Evolutionary conservation across 371 early-diverging fungal species (phyloP), one percentile per base, ranked within the genome.

Genomic region (Mortierella sp.): DNA sequence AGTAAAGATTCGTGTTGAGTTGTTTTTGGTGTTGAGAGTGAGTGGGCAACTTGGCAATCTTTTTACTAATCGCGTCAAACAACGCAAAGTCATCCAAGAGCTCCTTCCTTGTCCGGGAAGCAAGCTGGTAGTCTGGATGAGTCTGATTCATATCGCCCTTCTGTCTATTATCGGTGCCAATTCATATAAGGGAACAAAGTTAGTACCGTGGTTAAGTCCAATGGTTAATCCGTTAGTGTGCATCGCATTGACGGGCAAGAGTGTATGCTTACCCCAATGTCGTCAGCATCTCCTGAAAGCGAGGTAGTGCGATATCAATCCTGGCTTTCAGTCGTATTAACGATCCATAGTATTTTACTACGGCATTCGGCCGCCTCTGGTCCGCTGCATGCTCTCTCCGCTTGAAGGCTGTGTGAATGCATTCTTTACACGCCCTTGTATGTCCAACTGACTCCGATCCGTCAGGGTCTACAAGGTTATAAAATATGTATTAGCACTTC

Each of bases 1-100:
- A 87, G 49, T 94, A 91, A 43, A 97, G 91, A 74, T 93, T 95
- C 55, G 88, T 81, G 46, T 96, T 94, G 7, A 96, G 89, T 60
- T 94, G 92, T 74, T 90, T 90, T 77, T 90, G 89, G 38, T 91
- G 89, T 3, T 91, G 75, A 4, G 92, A 84, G 58, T 87, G 79
- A 0, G 89, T 88, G 8, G 91, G 92, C 16, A 94, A 79, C 12
- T 89, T 76, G 16, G 88, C 88, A 70, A 93, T 92, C 74, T 90
- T 90, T 71, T 94, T 93, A n/a, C 91, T 92, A 5, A 93, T 88
- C 1, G 92, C 87, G 72, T 94, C 95, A 82, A 92, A 93, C 1
- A 91, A 74, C 4, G 93, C 90, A 84, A 94, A 93, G 58, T 89
- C 92, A 43, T 93, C 94, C 55, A 94, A 70, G 2, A 93, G 80